Base-by-base conservation (phyloP, 1,284 basidiomycete genomes). In the Mycosarcoma maydis region DNA sequence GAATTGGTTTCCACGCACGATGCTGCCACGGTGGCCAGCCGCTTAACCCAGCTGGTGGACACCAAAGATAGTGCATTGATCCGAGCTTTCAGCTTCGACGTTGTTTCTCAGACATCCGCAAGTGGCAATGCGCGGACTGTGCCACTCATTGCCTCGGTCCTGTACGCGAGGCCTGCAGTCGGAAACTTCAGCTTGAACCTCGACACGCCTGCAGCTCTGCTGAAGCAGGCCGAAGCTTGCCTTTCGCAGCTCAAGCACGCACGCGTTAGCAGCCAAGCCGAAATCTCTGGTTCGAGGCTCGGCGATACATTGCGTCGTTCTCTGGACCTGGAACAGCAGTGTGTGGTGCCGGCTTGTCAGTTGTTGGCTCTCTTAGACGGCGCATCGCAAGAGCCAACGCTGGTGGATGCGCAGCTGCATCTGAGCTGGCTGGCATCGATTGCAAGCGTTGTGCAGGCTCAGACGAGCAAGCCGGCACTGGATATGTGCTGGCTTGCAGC, bases 401-500 rank as follows among this genome's bases (percentile, higher is more conserved):
- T 26, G 9, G 6, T 6, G 2, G 32, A 50, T 8, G 19, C 34
- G 10, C 32, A 36, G 17, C 4, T 24, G 59, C 59, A 62, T 29
- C 11, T 62, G 9, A 5, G 13, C 22, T 62, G 66, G 66, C 30
- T 69, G 20, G 13, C 22, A 5, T 19, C 36, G 26, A 43, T 62
- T 5, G 33, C 38, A 9, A n/a, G 14, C 1, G 14, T 69, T 42
- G 27, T 62, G 0, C 49, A 40, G n/a, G 50, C 22, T 1, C 33
- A 46, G n/a, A 19, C 9, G 9, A 19, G 29, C 2, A 48, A 46
- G 32, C 38, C 38, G 13, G 23, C 13, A 8, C 6, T 52, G 2
- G 66, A 69, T 27, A 5, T 62, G 10, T 62, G 59, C 44, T 69
- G 66, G 66, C 24, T 69, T 10, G 58, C 66, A 6, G 66, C 66